Conservation (phyloP, 495 filamentous ascomycete genomes). For the Jackrogersella multiformis region DNA sequence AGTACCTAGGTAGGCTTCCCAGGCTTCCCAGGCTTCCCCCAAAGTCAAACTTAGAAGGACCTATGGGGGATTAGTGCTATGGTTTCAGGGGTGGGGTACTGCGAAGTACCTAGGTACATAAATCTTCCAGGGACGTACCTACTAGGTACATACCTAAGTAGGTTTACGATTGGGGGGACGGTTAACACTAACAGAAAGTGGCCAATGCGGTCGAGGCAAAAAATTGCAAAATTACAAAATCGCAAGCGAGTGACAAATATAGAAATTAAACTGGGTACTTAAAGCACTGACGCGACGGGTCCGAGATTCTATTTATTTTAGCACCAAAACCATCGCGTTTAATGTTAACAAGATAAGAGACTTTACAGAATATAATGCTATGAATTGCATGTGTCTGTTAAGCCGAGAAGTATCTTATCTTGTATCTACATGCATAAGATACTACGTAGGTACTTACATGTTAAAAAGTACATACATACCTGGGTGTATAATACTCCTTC, state of each 20-base stretch:
- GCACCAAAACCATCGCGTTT: neutral
- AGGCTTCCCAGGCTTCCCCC: neutral
- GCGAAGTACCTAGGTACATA: neutral
- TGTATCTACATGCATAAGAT: neutral
- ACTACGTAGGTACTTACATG: neutral
- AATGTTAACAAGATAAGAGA: constrained; percentile 10
- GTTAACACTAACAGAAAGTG: constrained; percentile 16
- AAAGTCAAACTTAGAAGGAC: constrained; percentile 4
- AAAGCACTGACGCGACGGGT: constrained; percentile 9
- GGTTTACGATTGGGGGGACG: constrained; percentile 13
- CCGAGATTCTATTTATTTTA: constrained; percentile 5
- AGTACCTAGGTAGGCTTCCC: constrained; percentile 16
- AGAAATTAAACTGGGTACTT: constrained; percentile 19
- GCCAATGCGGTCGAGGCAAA: constrained; percentile 20
- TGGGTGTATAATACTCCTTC: too few species aligned
- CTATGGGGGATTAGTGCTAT: constrained; percentile 21
- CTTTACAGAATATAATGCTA: neutral
- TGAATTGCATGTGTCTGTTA: constrained; percentile 12
- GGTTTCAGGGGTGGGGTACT: constrained; percentile 28
- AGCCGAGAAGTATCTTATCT: constrained; percentile 2
- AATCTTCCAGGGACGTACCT: too few species aligned
- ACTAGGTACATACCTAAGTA: too few species aligned
- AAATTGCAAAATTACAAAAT: too few species aligned
- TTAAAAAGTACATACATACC: neutral
- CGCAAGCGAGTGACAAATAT: constrained; percentile 13